Base-by-base conservation (phyloP, 306 rosid species). In the Vigna hirtella region DNA sequence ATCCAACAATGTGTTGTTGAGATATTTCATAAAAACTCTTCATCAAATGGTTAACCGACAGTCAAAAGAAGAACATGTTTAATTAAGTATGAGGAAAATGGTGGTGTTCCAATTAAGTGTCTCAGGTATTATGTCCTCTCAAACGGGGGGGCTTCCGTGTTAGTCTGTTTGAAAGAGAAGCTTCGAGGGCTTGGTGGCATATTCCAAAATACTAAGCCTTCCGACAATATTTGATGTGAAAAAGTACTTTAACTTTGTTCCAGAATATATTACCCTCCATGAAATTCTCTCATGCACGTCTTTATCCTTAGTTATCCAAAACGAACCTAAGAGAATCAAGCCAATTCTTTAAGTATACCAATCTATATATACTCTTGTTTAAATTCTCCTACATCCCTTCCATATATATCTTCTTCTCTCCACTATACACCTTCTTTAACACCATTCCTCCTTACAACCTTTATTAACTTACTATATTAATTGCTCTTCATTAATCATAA, bases 301-400 rank as follows among this genome's bases (percentile, higher is more conserved):
- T 73, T 79, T 83, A 83, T 84, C 88, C 85, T 47, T 50, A 72
- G 84, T 83, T 86, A 85, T 86, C 89, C 82, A 42, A 80, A 86
- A 74, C 78, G 92, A 82, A 84, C 85, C 82, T 16, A 5, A 32
- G 15, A 71, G 83, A 69, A 78, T 74, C 57, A 75, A 73, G 45
- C 4, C 76, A 75, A 66, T 72, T 75, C 45, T 81, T 67, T 65
- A 36, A 42, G 64, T 62, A 48, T 20, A 43, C 69, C 17, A 58
- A 43, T 78, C 22, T 59, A 16, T 64, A 62, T 64, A 70, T 64
- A 55, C 49, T 38, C 61, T 61, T 30, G 3, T 28, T 42, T 55
- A 56, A 59, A 78, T 74, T 82, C 68, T 61, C 73, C 22, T 50
- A 40, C 72, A 72, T 42, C 73, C 71, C 65, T 59, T 61, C 72